A percentile compares a stretch with the other conserved stretches of the same genome.
Conservation (phyloP, 768 basidiomycete genomes). For the Phlegmacium glaucopus region DNA sequence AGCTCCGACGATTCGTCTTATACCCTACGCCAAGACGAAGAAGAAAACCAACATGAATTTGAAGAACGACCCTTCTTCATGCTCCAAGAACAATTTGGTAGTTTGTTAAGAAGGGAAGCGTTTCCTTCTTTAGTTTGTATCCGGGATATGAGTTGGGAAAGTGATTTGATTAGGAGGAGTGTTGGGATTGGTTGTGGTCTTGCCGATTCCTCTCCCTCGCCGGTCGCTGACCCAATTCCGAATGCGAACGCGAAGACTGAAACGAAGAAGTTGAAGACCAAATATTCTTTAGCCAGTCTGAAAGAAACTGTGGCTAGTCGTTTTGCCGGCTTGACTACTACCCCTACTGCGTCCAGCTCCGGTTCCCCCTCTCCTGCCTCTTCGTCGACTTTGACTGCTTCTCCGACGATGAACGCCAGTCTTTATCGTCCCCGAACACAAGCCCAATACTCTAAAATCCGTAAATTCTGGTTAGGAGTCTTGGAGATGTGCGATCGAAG, state of each 20-base stretch:
- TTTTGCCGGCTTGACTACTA: too few relatives aligned
- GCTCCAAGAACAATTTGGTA: slow-evolving; percentile 45
- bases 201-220: not conserved
- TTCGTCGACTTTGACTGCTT: too few relatives aligned
- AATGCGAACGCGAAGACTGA: not conserved
- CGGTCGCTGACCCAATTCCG: too few relatives aligned
- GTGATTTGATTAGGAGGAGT: slow-evolving; percentile 49
- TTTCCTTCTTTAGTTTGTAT: slow-evolving; percentile 62
- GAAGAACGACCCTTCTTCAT: too few relatives aligned
- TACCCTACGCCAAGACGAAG: not conserved
- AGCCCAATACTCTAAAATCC: too few relatives aligned
- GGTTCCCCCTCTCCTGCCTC: too few relatives aligned
- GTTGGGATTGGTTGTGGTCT: slow-evolving; percentile 12
- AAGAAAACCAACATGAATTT: not conserved
- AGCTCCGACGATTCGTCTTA: not conserved
- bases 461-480: not conserved
- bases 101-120: slow-evolving; percentile 51
- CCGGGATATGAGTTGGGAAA: slow-evolving; percentile 61
- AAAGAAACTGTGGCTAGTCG: too few relatives aligned
- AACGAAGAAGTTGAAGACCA: too few relatives aligned
- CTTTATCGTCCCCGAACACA: too few relatives aligned
- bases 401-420: too few relatives aligned
- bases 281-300: too few relatives aligned
- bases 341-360: too few relatives aligned
- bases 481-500: slow-evolving; percentile 1